Evolutionary conservation across 1,284 basidiomycete genomes (phyloP), one percentile per base, ranked within the genome.

Genomic region (Trichosporon faecale): DNA sequence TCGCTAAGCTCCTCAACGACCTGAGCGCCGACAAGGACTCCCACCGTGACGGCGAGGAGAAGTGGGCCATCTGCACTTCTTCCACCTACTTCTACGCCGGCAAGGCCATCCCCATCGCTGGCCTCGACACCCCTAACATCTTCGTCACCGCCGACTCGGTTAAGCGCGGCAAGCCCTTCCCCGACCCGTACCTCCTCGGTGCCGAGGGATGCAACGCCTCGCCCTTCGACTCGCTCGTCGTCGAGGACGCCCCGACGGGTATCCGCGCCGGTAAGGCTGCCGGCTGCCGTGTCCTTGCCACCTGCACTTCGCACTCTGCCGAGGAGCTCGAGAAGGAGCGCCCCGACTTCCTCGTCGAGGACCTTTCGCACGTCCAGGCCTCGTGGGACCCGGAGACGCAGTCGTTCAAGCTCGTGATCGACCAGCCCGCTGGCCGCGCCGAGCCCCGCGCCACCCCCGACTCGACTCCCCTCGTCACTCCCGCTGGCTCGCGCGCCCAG

Each of bases 161-260:
- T 70, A 80, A 79, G 61, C 76, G 83, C 67, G 85, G 85, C 67
- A 86, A 86, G 77, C 85, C 85, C 49, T 80, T 82, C 74, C 85
- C 85, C 7, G 85, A 85, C 75, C 85, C 85, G 8, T 86, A 85
- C 79, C 80, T 85, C 57, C 80, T 83, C 68, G 85, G 85, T 49
- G 84, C 85, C 46, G 76, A 77, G 49, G 78, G 79, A 57, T 81
- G 80, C 69, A 79, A 79, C 71, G 80, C 81, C 52, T 78, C 77
- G n/a, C 78, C 81, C 12, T 80, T 81, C 70, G 80, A 83, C 65
- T 84, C 80, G 52, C 72, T 85, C 66, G 84, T 85, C 52, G 76
- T 85, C 18, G 84, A 85, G 73, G 85, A 86, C 72, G 85, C 85
- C 1, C 85, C 85, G 0, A 85, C 84, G 6, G 85, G 85, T 68